A percentile compares a stretch with the other conserved stretches of the same genome.
Conservation (phyloP, 805 yeast genomes). For the Zygoascus ofunaensis region DNA sequence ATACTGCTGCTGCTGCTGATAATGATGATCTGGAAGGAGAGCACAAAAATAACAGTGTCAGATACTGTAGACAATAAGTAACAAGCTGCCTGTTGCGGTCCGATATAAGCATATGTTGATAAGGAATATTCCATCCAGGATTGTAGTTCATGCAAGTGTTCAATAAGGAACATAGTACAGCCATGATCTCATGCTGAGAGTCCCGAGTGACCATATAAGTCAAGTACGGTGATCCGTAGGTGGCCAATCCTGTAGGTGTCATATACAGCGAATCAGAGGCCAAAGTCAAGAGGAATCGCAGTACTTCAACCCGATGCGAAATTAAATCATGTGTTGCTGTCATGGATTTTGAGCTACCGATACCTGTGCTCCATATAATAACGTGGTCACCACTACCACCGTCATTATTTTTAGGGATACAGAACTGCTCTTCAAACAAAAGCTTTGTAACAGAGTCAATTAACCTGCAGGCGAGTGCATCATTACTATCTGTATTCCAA, state of each 20-base stretch:
- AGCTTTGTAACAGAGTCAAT: slow-evolving; percentile 35
- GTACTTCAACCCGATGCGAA: slow-evolving; percentile 55
- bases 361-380: slow-evolving; percentile 76
- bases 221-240: slow-evolving; percentile 51
- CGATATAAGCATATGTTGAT: slow-evolving; percentile 22
- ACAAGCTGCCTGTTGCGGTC: slow-evolving; percentile 32
- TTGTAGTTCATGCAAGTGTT: slow-evolving; percentile 42
- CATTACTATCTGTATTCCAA: slow-evolving; percentile 29
- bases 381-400: slow-evolving; percentile 13
- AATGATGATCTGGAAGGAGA: slow-evolving; percentile 41
- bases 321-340: slow-evolving; percentile 39
- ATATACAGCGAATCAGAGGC: slow-evolving; percentile 54
- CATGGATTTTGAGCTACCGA: slow-evolving; percentile 39
- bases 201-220: slow-evolving; percentile 45
- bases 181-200: slow-evolving; percentile 40
- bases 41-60: slow-evolving; percentile 53
- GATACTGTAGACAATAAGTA: slow-evolving; percentile 50
- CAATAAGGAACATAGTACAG: slow-evolving; percentile 56
- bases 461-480: slow-evolving; percentile 30
- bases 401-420: slow-evolving; percentile 34
- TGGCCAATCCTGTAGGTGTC: slow-evolving; percentile 34
- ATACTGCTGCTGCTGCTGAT: background rate
- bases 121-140: slow-evolving; percentile 29
- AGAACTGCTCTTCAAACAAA: slow-evolving; percentile 50
- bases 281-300: slow-evolving; percentile 52